Evolutionary conservation across 2,329 filamentous ascomycete genomes (phyloP).

Genomic region (Neoscytalidium dimidiatum): DNA sequence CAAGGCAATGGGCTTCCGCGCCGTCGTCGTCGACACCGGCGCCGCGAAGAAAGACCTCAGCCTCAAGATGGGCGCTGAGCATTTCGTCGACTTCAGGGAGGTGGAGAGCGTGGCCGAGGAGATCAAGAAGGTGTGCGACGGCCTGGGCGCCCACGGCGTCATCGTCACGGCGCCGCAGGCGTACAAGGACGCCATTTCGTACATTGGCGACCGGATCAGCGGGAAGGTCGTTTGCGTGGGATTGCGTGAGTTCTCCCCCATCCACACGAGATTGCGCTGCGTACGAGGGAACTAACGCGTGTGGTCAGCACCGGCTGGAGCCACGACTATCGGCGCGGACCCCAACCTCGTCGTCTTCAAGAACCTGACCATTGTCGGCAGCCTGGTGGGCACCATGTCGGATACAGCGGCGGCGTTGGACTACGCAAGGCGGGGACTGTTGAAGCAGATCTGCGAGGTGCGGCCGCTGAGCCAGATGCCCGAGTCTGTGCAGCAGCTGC

Average conservation of each 20-base stretch:
- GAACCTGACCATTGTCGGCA: conserved; percentile 38
- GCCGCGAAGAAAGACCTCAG: conserved; percentile 29
- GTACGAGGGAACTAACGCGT: not conserved
- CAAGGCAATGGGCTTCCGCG: conserved; percentile 53
- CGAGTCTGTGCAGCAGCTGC: conserved; percentile 54
- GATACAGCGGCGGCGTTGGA: conserved; percentile 50
- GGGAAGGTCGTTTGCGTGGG: conserved; percentile 53
- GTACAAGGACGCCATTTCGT: conserved; percentile 46
- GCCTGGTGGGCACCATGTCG: conserved; percentile 50
- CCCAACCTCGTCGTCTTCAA: conserved; percentile 37
- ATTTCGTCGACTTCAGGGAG: conserved; percentile 29
- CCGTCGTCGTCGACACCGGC: conserved; percentile 52
- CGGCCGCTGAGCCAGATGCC: conserved; percentile 49
- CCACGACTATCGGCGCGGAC: conserved; percentile 34
- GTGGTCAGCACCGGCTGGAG: not conserved
- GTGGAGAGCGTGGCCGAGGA: conserved; percentile 37
- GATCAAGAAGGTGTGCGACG: conserved; percentile 30
- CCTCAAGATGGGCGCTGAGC: conserved; percentile 5
- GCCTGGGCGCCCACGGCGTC: conserved; percentile 38
- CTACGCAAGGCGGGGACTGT: conserved; percentile 52
- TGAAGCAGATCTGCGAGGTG: conserved; percentile 54
- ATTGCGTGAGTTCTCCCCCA: conserved; percentile 27
- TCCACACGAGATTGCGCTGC: conserved; percentile 19
- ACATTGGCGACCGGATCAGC: conserved; percentile 50
- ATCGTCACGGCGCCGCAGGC: conserved; percentile 43